Evolutionary conservation across 2,329 filamentous ascomycete genomes (phyloP), one percentile per base, ranked within the genome.

Genomic region (Arthrobotrys musiformis): DNA sequence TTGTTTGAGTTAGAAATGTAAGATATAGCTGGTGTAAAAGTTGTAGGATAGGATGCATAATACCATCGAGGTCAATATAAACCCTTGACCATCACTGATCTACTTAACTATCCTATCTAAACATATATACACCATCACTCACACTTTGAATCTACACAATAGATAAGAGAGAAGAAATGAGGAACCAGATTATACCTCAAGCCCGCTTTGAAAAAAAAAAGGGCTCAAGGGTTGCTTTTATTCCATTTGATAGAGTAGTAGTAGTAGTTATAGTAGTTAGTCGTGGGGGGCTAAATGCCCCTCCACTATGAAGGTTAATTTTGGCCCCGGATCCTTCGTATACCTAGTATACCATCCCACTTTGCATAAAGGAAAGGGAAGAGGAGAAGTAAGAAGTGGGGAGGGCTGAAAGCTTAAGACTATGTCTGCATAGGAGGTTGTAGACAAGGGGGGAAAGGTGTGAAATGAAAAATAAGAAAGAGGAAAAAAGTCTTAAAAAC

Each of bases 141-240:
- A n/a, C n/a, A n/a, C n/a, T n/a, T n/a, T n/a, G n/a, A n/a, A n/a
- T n/a, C n/a, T n/a, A n/a, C n/a, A n/a, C n/a, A n/a, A n/a, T n/a
- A n/a, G n/a, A n/a, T n/a, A 50, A 52, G 17, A 52, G 9, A 30
- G n/a, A 17, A n/a, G 13, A 15, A 35, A 54, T n/a, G n/a, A n/a
- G n/a, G 3, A 56, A 15, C 11, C 15, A 35, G 8, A n/a, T 30
- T 56, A 17, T 30, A 28, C 40, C 54, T 40, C 5, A 40, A 58
- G 54, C 54, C 19, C 17, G 40, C 26, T 24, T 24, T 8, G 40
- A n/a, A 33, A n/a, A n/a, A n/a, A n/a, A n/a, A n/a, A n/a, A n/a
- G n/a, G n/a, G 54, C 54, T 37, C 33, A 26, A 58, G 54, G 37
- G 54, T 33, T 58, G 37, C 33, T 58, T 58, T 40, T 58, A 58